These are phyloP conservation scores for Nemania sp. DNA, from an alignment of 2,329 filamentous ascomycete genomes.

Conservation along the genomic window DNA sequence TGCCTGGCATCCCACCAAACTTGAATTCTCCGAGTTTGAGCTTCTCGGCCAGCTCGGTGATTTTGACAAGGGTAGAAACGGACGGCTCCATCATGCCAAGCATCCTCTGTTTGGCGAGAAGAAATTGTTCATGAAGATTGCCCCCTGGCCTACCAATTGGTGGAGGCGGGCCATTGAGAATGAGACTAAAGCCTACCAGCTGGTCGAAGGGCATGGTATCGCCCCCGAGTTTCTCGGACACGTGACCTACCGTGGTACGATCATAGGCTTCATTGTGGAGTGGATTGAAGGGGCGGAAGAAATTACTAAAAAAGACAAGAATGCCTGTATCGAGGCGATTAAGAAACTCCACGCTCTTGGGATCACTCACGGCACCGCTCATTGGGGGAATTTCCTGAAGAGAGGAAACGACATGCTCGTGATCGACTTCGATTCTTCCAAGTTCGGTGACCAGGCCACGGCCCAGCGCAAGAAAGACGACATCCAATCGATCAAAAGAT, in stretches of 20 bases:
- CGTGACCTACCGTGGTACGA: conserved; percentile 7
- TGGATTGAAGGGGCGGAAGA: conserved; percentile 1
- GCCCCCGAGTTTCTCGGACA: conserved; percentile 16
- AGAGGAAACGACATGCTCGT: not conserved
- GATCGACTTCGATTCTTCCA: not conserved
- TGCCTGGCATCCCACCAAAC: conserved; percentile 12
- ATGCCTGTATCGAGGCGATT: not conserved
- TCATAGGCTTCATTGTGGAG: conserved; percentile 6
- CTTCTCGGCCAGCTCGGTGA: not conserved
- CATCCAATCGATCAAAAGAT: no score
- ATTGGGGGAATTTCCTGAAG: conserved; percentile 6
- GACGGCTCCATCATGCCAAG: not conserved
- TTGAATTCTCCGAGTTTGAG: conserved; percentile 9
- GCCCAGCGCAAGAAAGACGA: not conserved
- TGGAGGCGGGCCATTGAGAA: not conserved
- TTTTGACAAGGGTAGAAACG: not conserved
- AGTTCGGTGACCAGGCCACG: not conserved
- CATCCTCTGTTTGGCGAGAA: not conserved
- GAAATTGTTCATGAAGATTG: not conserved
- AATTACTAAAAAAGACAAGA: not conserved
- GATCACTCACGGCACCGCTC: conserved; percentile 8
- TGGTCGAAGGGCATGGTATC: not conserved
- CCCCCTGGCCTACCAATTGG: not conserved
- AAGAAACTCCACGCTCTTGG: conserved; percentile 12
- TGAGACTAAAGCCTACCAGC: conserved; percentile 10